Base-by-base conservation (phyloP, 768 basidiomycete genomes). In the Mycena rosella region DNA sequence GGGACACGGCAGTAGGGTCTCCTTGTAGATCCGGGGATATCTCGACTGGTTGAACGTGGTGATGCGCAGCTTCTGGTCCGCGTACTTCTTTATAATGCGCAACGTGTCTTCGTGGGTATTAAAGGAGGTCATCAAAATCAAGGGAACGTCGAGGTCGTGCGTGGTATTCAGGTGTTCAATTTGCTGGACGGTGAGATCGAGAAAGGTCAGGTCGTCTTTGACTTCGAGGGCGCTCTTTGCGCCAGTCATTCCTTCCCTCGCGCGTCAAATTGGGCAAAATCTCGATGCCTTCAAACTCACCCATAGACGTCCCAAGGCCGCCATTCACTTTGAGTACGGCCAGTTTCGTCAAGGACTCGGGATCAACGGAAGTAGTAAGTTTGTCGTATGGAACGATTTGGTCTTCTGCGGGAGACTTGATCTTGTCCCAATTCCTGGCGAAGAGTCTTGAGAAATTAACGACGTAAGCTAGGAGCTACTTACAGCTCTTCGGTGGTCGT, bases 121-220 rank as follows among this genome's bases (percentile, higher is more conserved):
- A 87, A 99, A 98, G 60, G 95, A 97, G 76, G 96, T 97, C 97
- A 98, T 97, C 75, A 98, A 89, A 82, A 98, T 92, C 80, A 98
- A 92, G 20, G 95, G 96, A 47, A 97, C 94, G 80, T 97, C 92
- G 79, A 94, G 90, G 67, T 87, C 87, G 76, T 89, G 84, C 52
- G 88, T 87, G 55, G 90, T 91, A 85, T 96, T 96, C 75, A 97
- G 90, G 78, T 97, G 94, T 84, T 98, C 95, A 75, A 98, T 96
- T 81, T 98, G 96, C 70, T 93, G 87, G 48, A 98, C 95, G 63
- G 89, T 92, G 65, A 98, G 87, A 79, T 98, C 96, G 69, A 98
- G 90, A 89, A 98, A 98, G 58, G 93, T 96, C 95, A 96, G 94
- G 78, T 95, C 95, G 75, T 98, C 91, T 81, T 97, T 92, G 82